phyloP scores from a whole-genome alignment of 495 filamentous ascomycete genomes.

The Glutinoglossum americanum region DNA sequence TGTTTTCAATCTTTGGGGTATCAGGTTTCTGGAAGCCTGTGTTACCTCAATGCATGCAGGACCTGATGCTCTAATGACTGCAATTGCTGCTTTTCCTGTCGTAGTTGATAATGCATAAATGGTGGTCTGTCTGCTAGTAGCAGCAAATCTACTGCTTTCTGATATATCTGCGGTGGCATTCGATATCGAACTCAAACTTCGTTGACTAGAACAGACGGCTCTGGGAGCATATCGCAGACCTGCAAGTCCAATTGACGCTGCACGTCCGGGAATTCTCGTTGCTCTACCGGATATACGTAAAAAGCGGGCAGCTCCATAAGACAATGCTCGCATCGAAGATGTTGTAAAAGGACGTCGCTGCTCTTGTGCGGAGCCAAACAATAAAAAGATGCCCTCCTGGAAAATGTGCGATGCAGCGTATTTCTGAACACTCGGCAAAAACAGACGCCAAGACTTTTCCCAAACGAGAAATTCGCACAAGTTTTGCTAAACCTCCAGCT shows the following conservation, averaged over 20 bases:
- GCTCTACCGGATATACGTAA: background rate
- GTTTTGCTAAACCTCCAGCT: background rate
- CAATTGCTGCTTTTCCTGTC: slow-evolving; percentile 71
- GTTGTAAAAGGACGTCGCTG: background rate
- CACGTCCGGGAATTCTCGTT: background rate
- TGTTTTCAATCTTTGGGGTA: slow-evolving; percentile 5
- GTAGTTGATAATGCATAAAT: slow-evolving; percentile 89
- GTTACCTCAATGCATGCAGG: slow-evolving; percentile 45
- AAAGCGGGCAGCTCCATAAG: background rate
- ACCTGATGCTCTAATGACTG: slow-evolving; percentile 75
- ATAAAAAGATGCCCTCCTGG: background rate
- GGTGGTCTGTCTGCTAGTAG: slow-evolving; percentile 22
- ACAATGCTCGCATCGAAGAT: background rate
- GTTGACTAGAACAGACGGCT: background rate
- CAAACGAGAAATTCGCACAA: background rate
- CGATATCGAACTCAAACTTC: background rate
- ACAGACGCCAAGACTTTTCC: slow-evolving; percentile 6
- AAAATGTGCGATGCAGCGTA: background rate
- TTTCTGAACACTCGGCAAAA: background rate
- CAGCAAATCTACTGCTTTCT: background rate
- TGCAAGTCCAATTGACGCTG: background rate
- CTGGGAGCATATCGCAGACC: background rate
- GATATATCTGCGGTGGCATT: background rate
- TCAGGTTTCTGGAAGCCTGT: background rate
- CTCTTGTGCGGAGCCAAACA: background rate